These are phyloP conservation scores for Rhodotorula babjevae DNA, from an alignment of 768 basidiomycete species.

Conservation along the genomic window DNA sequence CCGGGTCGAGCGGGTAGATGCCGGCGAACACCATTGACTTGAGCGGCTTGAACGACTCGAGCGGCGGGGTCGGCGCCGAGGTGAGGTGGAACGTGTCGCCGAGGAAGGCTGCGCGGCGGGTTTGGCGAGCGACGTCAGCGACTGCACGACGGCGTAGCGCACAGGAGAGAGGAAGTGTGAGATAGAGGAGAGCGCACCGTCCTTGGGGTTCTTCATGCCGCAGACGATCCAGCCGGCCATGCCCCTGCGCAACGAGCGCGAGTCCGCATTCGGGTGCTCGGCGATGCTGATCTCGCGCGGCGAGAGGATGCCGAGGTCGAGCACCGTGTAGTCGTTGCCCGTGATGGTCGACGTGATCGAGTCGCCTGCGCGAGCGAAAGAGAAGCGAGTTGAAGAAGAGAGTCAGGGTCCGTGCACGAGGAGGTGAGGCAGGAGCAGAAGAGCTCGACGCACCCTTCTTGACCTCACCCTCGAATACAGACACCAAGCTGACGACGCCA, in stretches of 20 bases:
- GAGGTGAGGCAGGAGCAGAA: neutral
- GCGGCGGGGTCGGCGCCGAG: slow-evolving; percentile 68
- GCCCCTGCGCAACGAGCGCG: slow-evolving; percentile 18
- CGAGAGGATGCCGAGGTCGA: slow-evolving; percentile 80
- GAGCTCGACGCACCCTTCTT: slow-evolving; percentile 60
- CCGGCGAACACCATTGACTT: slow-evolving; percentile 85
- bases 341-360: slow-evolving; percentile 80
- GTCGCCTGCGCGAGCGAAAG: slow-evolving; percentile 59
- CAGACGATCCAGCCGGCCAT: slow-evolving; percentile 52
- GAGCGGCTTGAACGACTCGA: slow-evolving; percentile 84
- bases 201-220: slow-evolving; percentile 94
- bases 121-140: neutral
- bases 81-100: slow-evolving; percentile 85
- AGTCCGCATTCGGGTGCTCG: slow-evolving; percentile 20
- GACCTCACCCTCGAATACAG: slow-evolving; percentile 70
- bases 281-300: slow-evolving; percentile 76
- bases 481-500: slow-evolving; percentile 88
- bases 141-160: too few species aligned
- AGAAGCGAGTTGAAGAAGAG: too few species aligned
- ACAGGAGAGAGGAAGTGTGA: neutral
- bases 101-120: slow-evolving; percentile 69
- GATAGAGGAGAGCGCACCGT: slow-evolving; percentile 56
- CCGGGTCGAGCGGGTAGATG: slow-evolving; percentile 84
- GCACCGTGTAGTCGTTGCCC: slow-evolving; percentile 80
- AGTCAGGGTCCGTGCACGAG: neutral